Evolutionary conservation across 2,329 filamentous ascomycete species (phyloP).

Genomic region (Colletotrichum zoysiae): DNA sequence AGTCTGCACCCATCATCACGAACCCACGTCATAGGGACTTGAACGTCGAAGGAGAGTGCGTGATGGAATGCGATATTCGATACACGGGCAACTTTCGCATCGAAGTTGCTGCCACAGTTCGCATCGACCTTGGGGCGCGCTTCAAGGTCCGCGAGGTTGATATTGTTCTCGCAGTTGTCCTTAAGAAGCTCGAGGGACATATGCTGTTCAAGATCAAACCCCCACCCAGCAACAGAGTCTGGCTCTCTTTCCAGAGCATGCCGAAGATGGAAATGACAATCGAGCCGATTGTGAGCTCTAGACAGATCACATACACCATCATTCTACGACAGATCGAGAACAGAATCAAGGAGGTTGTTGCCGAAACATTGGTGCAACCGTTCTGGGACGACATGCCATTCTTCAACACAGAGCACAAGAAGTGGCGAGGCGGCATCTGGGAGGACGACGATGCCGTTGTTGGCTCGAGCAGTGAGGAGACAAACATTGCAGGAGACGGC

Average conservation of each 20-base stretch:
- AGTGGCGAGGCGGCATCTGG: constrained; percentile 88
- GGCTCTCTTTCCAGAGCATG: constrained; percentile 94
- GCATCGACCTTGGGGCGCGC: constrained; percentile 87
- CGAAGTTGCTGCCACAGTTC: constrained; percentile 91
- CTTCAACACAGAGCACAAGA: constrained; percentile 81
- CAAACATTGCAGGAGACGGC: constrained; percentile 57
- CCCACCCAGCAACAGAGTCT: constrained; percentile 94
- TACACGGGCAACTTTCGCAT: constrained; percentile 92
- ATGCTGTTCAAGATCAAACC: constrained; percentile 90
- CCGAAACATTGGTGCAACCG: constrained; percentile 89
- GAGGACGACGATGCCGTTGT: constrained; percentile 65
- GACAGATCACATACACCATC: constrained; percentile 94
- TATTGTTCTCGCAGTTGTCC: constrained; percentile 84
- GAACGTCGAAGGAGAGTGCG: constrained; percentile 90
- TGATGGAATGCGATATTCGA: constrained; percentile 86
- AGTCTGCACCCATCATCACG: constrained; percentile 87
- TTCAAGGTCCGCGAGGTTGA: constrained; percentile 94
- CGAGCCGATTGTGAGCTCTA: constrained; percentile 93
- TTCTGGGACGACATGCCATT: constrained; percentile 98
- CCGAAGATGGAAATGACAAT: constrained; percentile 95
- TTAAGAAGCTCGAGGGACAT: constrained; percentile 89
- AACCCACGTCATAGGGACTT: constrained; percentile 90
- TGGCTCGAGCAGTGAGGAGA: constrained; percentile 52
- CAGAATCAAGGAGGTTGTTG: constrained; percentile 92
- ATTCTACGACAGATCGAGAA: constrained; percentile 95